Conservation (phyloP, 306 rosid genomes). For the Elaeagnus macrophylla region DNA sequence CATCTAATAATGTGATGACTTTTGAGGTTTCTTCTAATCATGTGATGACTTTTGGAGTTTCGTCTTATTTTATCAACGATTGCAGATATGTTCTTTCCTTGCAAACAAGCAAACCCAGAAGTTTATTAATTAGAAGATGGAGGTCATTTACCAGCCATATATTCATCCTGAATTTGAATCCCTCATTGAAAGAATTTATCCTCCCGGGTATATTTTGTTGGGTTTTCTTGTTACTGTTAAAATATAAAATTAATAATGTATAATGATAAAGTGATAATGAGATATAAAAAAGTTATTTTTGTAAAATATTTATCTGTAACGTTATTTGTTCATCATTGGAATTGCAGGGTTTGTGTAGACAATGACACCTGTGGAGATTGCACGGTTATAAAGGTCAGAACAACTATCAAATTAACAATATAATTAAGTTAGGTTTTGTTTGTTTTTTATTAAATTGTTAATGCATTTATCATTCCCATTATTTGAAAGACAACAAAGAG, state of each 20-base stretch:
- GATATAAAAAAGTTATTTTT: no score
- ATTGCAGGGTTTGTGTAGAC: slow-evolving; percentile 74
- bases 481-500: no score
- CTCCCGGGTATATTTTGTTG: slow-evolving; percentile 61
- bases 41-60: no score
- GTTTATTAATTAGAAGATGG: slow-evolving; percentile 30
- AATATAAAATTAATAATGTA: no score
- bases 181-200: slow-evolving; percentile 73
- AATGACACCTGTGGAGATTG: slow-evolving; percentile 62
- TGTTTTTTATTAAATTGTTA: no score
- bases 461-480: no score
- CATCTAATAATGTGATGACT: no score
- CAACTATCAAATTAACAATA: background rate
- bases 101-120: slow-evolving; percentile 2
- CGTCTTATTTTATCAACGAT: no score
- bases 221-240: no score
- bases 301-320: background rate
- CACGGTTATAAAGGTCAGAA: slow-evolving; percentile 73
- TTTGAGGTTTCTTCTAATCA: background rate
- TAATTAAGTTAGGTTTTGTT: no score
- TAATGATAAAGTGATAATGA: no score
- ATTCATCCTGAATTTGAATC: slow-evolving; percentile 61
- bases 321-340: background rate
- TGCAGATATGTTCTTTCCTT: slow-evolving; percentile 6
- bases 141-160: slow-evolving; percentile 41